phyloP scores from a whole-genome alignment of 805 yeast species.

The Saccharomycopsis malanga region DNA sequence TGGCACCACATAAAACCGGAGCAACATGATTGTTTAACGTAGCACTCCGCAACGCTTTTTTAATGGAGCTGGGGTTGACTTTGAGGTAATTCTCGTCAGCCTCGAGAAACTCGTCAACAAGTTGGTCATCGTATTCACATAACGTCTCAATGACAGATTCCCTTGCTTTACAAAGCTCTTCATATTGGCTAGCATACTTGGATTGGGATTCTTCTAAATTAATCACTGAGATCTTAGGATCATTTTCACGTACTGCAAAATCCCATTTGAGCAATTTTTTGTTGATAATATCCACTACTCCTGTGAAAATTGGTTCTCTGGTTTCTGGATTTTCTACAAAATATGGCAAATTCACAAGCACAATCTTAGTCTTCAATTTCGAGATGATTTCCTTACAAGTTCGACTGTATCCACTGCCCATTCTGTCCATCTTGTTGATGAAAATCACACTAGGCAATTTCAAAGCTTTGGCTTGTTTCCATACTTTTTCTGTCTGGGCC shows the following conservation, averaged over 20 bases:
- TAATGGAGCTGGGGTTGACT: conserved; percentile 51
- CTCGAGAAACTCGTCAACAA: conserved; percentile 74
- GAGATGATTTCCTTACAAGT: conserved; percentile 79
- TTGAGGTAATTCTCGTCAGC: conserved; percentile 52
- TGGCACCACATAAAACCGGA: conserved; percentile 90
- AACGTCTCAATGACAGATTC: conserved; percentile 78
- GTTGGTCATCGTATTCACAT: conserved; percentile 71
- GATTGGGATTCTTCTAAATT: conserved; percentile 33
- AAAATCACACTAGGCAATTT: conserved; percentile 71
- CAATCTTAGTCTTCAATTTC: conserved; percentile 67
- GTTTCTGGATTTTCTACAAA: conserved; percentile 41
- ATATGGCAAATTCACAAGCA: conserved; percentile 70
- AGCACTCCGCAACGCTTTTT: conserved; percentile 52
- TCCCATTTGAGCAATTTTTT: conserved; percentile 47
- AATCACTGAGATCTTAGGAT: conserved; percentile 42
- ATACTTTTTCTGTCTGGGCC: conserved; percentile 95
- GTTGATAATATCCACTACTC: conserved; percentile 70
- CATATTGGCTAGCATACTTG: conserved; percentile 32
- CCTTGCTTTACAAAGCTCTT: conserved; percentile 50
- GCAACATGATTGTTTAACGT: conserved; percentile 52
- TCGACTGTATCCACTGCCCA: conserved; percentile 90
- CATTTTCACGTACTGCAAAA: conserved; percentile 40
- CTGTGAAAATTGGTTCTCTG: conserved; percentile 42
- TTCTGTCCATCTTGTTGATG: conserved; percentile 93
- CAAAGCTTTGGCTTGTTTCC: conserved; percentile 73